Base-by-base conservation (phyloP, 177 flowering plant species). In the Vitis hybrid region DNA sequence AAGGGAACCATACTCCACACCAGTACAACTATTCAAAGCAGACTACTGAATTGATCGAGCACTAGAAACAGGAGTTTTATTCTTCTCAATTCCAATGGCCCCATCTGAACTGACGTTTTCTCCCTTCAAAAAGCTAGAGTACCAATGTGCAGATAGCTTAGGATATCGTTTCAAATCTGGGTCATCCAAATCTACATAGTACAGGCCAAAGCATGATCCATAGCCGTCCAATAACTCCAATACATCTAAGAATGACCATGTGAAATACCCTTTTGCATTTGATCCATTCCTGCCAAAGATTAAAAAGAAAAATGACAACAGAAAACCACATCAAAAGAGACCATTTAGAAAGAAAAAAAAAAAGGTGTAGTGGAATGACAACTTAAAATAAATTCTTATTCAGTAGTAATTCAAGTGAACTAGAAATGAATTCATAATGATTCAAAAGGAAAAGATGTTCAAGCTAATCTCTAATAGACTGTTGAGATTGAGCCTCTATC, bases 81-180 rank as follows among this genome's bases (percentile, higher is more conserved):
- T 72, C 15, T 56, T 69, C 49, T 59, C 26, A 14, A 67, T 56
- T 55, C 70, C 62, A 45, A 70, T 64, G 11, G 29, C 16, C 14
- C 21, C 71, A 69, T 64, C 66, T 2, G 70, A 21, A 39, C 56
- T 69, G 26, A 64, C 58, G 7, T 29, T 77, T 14, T 60, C 67
- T 69, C 85, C 78, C 66, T 76, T 82, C 71, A 88, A 78, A 57
- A 90, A 88, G 67, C 66, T 56, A 14, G 89, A 72, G 68, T 86
- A 89, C 90, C 97, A 89, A 4, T 78, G 78, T 5, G 88, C 86
- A 21, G 93, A 88, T 26, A 74, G 74, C 75, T 79, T 88, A 13
- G 87, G 83, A 21, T 69, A 68, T 66, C 92, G 78, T 56, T 56
- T 79, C 67, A 79, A 64, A 16, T 82, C 72, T 8, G 81, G 73